A percentile compares a stretch with the other conserved stretches of the same genome.
phyloP scores from a whole-genome alignment of 768 basidiomycete genomes.

The Termitomyces sp. region DNA sequence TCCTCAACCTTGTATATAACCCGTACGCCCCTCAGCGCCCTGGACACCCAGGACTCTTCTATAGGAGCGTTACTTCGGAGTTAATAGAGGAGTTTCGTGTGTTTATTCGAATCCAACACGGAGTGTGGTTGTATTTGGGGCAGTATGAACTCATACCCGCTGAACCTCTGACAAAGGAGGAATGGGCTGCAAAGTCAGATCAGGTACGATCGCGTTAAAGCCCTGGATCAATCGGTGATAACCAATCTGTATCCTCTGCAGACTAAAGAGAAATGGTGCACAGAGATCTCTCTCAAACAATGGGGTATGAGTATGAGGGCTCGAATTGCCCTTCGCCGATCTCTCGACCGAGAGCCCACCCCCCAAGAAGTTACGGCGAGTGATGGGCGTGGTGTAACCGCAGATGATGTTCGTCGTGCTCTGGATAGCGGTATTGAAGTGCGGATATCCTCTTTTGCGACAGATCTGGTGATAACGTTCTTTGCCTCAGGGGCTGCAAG shows the following conservation, averaged over 20 bases:
- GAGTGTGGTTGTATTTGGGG: constrained; percentile 29
- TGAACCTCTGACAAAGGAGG: constrained; percentile 32
- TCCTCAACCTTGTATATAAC: constrained; percentile 18
- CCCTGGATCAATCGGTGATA: background rate
- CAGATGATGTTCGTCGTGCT: background rate
- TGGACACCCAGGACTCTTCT: constrained; percentile 26
- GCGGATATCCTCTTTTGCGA: background rate
- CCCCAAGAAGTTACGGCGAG: background rate
- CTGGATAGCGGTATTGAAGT: background rate
- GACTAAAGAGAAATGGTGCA: background rate
- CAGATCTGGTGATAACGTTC: background rate
- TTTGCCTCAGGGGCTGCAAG: background rate
- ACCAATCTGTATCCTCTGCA: background rate
- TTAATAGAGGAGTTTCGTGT: background rate
- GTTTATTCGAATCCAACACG: constrained; percentile 17
- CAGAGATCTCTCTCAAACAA: background rate
- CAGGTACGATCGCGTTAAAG: background rate
- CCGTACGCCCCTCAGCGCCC: constrained; percentile 24
- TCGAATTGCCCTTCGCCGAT: background rate
- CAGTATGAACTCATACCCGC: constrained; percentile 26
- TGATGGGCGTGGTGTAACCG: background rate
- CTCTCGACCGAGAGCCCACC: background rate
- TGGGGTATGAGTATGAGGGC: background rate
- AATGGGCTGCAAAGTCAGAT: constrained; percentile 11
- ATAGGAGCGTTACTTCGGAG: background rate